These are phyloP conservation scores for Aspergillus aculeatinus DNA, from an alignment of 2,329 filamentous ascomycete genomes.

Conservation along the genomic window DNA sequence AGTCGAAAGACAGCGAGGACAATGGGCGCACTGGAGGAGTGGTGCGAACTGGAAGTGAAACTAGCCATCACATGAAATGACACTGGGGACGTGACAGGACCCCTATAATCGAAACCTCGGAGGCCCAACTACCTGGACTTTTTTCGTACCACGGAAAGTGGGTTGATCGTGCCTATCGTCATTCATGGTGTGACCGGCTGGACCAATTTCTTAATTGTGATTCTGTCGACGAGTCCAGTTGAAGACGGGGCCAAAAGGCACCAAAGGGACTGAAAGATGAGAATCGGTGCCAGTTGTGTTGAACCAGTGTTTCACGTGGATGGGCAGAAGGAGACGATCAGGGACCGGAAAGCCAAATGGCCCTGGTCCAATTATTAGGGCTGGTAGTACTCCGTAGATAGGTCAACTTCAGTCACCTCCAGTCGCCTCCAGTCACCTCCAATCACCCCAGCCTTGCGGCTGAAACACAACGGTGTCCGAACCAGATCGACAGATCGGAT, in stretches of 20 bases:
- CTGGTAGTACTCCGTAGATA: too few relatives aligned
- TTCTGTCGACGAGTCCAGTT: neutral
- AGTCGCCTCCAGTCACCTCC: neutral
- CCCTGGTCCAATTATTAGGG: conserved; percentile 4
- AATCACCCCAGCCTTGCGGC: too few relatives aligned
- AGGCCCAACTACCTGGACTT: neutral
- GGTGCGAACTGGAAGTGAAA: neutral
- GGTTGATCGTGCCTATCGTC: conserved; percentile 2
- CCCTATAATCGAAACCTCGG: conserved; percentile 6
- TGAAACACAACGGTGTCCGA: conserved; percentile 2
- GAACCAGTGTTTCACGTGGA: conserved; percentile 2
- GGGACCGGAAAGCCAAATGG: neutral
- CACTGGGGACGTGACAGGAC: neutral
- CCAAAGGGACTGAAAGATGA: neutral
- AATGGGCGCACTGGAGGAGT: neutral
- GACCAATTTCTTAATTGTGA: neutral
- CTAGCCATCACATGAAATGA: neutral
- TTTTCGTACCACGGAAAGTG: neutral
- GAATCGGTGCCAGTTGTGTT: neutral
- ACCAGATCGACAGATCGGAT: conserved; percentile 2
- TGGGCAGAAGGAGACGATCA: neutral
- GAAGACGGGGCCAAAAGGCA: neutral
- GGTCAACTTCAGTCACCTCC: neutral
- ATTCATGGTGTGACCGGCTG: neutral
- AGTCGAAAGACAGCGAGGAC: neutral